phyloP scores from a whole-genome alignment of 257 asterid species.

The Solanum tacnaense region DNA sequence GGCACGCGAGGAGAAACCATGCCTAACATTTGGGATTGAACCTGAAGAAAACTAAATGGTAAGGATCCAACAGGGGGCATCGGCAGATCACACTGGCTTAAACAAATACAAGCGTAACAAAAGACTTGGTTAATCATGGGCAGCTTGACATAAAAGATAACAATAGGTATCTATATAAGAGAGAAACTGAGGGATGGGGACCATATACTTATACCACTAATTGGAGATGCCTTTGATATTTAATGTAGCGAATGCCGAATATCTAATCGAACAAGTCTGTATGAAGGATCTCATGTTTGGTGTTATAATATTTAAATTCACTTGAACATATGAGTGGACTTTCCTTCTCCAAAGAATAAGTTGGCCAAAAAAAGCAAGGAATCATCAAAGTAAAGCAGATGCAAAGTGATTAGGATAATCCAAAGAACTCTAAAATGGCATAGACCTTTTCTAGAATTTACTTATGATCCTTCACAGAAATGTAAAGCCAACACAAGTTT shows the following conservation, averaged over 20 bases:
- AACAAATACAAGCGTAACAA: neutral
- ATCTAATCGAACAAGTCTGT: neutral
- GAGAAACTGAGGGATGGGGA: neutral
- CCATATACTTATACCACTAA: neutral
- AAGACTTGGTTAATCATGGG: neutral
- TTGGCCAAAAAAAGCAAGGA: neutral
- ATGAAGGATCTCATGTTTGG: neutral
- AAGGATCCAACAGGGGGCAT: neutral
- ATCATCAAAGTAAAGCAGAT: slow-evolving; percentile 8
- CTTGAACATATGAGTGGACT: neutral
- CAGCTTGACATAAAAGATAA: neutral
- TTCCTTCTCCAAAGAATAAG: slow-evolving; percentile 5
- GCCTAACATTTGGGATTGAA: slow-evolving; percentile 14
- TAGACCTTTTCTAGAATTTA: neutral
- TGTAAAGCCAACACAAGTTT: neutral
- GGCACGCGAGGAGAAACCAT: slow-evolving; percentile 8
- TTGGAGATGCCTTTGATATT: neutral
- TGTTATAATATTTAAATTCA: neutral
- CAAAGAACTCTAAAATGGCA: slow-evolving; percentile 1
- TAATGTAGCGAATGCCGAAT: neutral
- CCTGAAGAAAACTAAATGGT: slow-evolving; percentile 8
- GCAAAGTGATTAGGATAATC: slow-evolving; percentile 4
- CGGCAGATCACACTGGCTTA: neutral
- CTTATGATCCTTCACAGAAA: neutral
- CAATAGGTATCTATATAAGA: neutral